Percentiles rank a stretch among this genome's conserved stretches.
These are phyloP conservation scores for Solanum hybrid DNA, from an alignment of 305 asterid genomes.

Conservation along the genomic window DNA sequence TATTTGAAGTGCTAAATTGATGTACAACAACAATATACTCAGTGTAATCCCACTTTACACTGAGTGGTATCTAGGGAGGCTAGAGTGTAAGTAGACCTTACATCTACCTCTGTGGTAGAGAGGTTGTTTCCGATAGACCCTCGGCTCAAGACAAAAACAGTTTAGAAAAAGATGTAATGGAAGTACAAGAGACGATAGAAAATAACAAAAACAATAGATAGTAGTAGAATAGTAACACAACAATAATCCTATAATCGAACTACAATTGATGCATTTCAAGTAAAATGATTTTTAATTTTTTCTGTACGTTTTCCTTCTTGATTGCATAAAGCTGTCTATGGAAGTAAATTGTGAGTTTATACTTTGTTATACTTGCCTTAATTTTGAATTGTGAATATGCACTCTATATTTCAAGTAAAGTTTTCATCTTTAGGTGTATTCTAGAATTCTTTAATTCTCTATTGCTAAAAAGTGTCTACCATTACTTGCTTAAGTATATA, in stretches of 20 bases:
- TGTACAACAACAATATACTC: not conserved
- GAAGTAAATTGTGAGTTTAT: not conserved
- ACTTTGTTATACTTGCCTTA: not conserved
- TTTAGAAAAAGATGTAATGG: not conserved
- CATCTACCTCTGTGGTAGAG: not conserved
- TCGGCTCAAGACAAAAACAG: not conserved
- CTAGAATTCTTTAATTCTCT: not conserved
- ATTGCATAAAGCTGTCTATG: not conserved
- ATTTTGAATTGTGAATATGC: not conserved
- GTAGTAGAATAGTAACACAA: not conserved
- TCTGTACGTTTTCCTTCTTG: not conserved
- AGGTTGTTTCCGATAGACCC: not conserved
- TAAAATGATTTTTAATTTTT: not conserved
- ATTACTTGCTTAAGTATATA: not conserved
- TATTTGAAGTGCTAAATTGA: not conserved
- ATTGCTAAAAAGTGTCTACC: not conserved
- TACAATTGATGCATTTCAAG: not conserved
- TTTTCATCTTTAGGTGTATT: not conserved
- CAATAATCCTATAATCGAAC: not conserved
- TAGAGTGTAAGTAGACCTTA: too few relatives aligned
- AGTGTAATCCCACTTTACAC: accelerated
- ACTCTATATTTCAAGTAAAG: not conserved
- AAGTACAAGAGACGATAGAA: not conserved
- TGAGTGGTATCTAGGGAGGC: accelerated
- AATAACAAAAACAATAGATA: not conserved